phyloP scores from a whole-genome alignment of 495 filamentous ascomycete genomes.

The Xylaria intraflava region DNA sequence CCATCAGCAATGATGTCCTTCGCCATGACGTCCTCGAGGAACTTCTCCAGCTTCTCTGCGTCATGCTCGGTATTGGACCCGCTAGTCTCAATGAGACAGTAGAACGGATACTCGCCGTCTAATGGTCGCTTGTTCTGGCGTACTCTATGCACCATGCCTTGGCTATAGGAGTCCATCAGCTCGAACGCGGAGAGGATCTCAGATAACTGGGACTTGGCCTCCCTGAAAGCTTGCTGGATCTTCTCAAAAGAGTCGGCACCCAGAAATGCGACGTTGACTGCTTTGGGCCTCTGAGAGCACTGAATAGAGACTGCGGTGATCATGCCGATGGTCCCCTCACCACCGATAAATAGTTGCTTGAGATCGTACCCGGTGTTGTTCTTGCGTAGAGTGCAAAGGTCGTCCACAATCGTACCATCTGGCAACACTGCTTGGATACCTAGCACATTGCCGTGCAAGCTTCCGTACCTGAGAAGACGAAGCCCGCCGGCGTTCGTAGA shows the following conservation, averaged over 20 bases:
- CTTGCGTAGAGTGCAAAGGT: conserved; percentile 80
- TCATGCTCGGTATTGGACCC: conserved; percentile 93
- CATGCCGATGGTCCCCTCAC: conserved; percentile 89
- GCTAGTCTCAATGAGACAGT: conserved; percentile 92
- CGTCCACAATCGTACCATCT: conserved; percentile 84
- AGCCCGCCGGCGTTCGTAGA: conserved; percentile 93
- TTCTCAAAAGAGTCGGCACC: conserved; percentile 81
- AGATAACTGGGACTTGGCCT: conserved; percentile 80
- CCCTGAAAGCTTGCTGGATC: conserved; percentile 70
- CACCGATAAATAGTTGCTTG: conserved; percentile 95
- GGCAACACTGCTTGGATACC: conserved; percentile 90
- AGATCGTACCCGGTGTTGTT: conserved; percentile 97
- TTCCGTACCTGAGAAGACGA: conserved; percentile 84
- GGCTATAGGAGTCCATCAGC: conserved; percentile 82
- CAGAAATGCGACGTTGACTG: conserved; percentile 86
- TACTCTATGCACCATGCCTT: conserved; percentile 65
- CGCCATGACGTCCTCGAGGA: conserved; percentile 86
- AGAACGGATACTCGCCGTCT: conserved; percentile 80
- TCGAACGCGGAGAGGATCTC: conserved; percentile 98
- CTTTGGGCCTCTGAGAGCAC: conserved; percentile 77
- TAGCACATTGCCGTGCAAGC: conserved; percentile 84
- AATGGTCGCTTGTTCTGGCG: conserved; percentile 73
- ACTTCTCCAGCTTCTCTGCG: conserved; percentile 71
- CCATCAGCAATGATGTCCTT: conserved; percentile 80
- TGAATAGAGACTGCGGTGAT: conserved; percentile 85